Evolutionary conservation across 176 grass and related monocot genomes (phyloP).

Genomic region (Paspalum notatum): DNA sequence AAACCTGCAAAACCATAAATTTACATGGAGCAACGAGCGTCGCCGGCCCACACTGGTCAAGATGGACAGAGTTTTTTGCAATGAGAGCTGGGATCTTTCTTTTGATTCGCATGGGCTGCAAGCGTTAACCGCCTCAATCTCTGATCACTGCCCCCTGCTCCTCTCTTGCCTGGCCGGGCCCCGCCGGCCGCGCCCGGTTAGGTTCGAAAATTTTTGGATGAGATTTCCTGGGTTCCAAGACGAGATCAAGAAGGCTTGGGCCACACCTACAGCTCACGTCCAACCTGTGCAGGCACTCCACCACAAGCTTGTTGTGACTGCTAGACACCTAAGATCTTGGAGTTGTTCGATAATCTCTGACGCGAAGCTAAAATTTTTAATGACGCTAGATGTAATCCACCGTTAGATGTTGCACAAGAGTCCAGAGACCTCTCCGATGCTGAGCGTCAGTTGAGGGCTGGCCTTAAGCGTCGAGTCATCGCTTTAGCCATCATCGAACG

Average conservation of each 20-base stretch:
- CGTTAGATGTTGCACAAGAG: neutral
- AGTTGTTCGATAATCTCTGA: neutral
- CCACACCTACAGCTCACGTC: accelerated
- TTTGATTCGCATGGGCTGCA: no score
- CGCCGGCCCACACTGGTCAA: neutral
- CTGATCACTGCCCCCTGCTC: neutral
- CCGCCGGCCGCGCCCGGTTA: accelerated
- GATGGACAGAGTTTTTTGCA: no score
- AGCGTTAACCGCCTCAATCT: no score
- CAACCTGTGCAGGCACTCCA: accelerated
- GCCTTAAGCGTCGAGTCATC: neutral
- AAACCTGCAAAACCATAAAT: neutral
- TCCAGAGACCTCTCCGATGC: accelerated
- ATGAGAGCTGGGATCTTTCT: no score
- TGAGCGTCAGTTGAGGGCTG: accelerated
- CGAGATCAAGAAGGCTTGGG: accelerated
- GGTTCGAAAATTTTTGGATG: neutral
- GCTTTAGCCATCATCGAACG: neutral
- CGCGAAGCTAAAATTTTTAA: neutral
- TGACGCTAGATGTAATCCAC: neutral
- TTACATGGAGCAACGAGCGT: neutral
- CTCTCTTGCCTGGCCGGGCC: neutral
- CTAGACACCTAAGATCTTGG: neutral
- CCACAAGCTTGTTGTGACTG: neutral
- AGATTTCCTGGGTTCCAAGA: accelerated